These are phyloP conservation scores for Ustilago sp. DNA, from an alignment of 1,284 basidiomycete genomes.

Conservation along the genomic window DNA sequence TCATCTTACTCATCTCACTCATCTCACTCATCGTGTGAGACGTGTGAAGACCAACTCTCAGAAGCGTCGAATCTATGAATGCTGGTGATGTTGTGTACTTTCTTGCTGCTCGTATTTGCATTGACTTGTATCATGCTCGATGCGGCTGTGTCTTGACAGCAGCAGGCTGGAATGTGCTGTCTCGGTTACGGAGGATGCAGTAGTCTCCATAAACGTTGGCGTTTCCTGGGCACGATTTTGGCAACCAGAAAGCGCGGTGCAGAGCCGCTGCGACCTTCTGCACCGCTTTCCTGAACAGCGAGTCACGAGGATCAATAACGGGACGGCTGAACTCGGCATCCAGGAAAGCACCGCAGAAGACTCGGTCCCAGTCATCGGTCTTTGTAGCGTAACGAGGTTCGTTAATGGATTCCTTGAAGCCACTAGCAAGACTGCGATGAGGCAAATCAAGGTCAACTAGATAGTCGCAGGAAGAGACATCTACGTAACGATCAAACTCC, in stretches of 20 bases:
- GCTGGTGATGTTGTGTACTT: neutral
- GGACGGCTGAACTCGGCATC: constrained; percentile 55
- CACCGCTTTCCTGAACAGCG: constrained; percentile 1
- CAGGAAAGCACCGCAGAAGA: constrained; percentile 60
- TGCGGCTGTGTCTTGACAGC: neutral
- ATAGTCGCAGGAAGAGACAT: constrained; percentile 58
- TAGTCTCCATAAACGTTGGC: constrained; percentile 59
- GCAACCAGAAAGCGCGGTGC: constrained; percentile 60
- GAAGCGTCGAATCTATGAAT: neutral
- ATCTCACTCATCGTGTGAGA: too few species aligned
- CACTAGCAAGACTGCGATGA: constrained; percentile 32
- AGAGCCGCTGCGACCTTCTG: constrained; percentile 31
- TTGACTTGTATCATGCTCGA: neutral
- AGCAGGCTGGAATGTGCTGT: constrained; percentile 20
- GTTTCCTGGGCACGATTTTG: constrained; percentile 43
- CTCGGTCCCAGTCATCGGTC: constrained; percentile 44
- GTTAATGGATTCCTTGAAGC: constrained; percentile 13
- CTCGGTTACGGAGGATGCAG: constrained; percentile 51
- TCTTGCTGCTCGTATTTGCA: constrained; percentile 1
- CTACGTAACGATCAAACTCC: constrained; percentile 82
- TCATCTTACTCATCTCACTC: too few species aligned
- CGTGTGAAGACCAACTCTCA: too few species aligned
- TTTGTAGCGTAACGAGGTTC: constrained; percentile 53
- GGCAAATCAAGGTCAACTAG: constrained; percentile 61
- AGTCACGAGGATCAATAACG: constrained; percentile 19